Percentiles rank a stretch among this genome's conserved stretches.
Conservation (phyloP, 495 filamentous ascomycete genomes). For the Acidiella bohemica region DNA sequence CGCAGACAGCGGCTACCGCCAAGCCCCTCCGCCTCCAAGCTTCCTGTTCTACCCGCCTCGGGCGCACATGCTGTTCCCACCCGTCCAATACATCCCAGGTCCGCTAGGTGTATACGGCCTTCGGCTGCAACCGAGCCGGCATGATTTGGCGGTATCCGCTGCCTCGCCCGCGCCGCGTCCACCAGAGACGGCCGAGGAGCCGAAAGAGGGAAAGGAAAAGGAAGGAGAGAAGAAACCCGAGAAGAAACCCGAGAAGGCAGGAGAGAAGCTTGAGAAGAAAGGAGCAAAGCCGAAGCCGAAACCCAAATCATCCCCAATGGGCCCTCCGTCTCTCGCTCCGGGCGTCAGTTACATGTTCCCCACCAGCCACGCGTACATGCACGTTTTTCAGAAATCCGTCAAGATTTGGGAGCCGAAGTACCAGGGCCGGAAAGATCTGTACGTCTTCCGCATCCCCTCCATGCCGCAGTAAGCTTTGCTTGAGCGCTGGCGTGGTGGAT, state of each 20-base stretch:
- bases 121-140: too few species aligned
- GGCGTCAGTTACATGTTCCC: not conserved
- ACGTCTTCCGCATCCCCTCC: too few species aligned
- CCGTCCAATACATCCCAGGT: not conserved
- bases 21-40: not conserved
- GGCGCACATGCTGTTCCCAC: not conserved
- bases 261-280: not conserved
- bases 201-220: too few species aligned
- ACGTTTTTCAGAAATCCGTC: not conserved
- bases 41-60: not conserved
- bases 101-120: too few species aligned
- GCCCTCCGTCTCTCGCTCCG: not conserved
- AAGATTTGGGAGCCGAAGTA: not conserved
- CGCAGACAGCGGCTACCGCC: not conserved
- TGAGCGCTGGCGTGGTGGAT: too few species aligned
- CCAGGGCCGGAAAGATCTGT: too few species aligned
- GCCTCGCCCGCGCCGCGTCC: too few species aligned
- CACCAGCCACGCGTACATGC: not conserved
- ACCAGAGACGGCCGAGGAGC: too few species aligned
- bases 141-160: not conserved
- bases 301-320: not conserved
- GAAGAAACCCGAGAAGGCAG: too few species aligned
- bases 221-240: too few species aligned
- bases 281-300: not conserved
- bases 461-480: too few species aligned